A percentile compares a stretch with the other conserved stretches of the same genome.
These are phyloP conservation scores for Bryum argenteum DNA, from an alignment of 225 moss, liverwort and hornwort species.

Conservation along the genomic window DNA sequence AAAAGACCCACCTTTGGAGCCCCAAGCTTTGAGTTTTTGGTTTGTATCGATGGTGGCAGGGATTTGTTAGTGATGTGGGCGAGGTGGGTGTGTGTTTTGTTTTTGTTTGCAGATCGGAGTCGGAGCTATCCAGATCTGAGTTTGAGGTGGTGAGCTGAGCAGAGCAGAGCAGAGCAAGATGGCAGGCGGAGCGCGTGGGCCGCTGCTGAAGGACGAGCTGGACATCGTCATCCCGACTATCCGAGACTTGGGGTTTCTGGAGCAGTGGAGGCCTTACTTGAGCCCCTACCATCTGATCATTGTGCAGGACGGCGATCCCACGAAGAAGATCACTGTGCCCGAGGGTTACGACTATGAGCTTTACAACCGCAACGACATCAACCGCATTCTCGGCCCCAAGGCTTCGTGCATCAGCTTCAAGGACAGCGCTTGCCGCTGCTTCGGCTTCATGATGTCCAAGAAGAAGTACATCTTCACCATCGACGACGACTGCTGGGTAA, in stretches of 20 bases:
- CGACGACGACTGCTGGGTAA: conserved; percentile 72
- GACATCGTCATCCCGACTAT: conserved; percentile 75
- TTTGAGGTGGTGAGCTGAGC: no score
- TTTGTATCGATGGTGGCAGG: no score
- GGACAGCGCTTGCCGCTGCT: conserved; percentile 71
- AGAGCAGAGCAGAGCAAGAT: not conserved
- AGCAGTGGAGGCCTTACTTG: conserved; percentile 71
- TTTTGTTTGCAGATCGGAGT: conserved; percentile 13
- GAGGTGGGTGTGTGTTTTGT: not conserved
- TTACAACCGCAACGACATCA: conserved; percentile 73
- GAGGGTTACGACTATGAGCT: conserved; percentile 71
- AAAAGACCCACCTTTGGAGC: no score
- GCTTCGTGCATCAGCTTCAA: conserved; percentile 72
- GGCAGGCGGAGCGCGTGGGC: conserved; percentile 42
- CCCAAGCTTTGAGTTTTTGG: no score
- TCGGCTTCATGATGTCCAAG: conserved; percentile 81
- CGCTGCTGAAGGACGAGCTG: conserved; percentile 62
- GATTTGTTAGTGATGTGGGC: not conserved
- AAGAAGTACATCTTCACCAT: conserved; percentile 76
- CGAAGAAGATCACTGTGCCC: conserved; percentile 59
- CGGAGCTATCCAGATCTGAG: not conserved
- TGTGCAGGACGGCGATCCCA: conserved; percentile 67
- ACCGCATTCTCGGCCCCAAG: conserved; percentile 65
- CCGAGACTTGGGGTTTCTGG: conserved; percentile 60
- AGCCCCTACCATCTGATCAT: conserved; percentile 72